These are phyloP conservation scores for Penicillium riverlandense DNA, from an alignment of 495 filamentous ascomycete species.

Conservation along the genomic window DNA sequence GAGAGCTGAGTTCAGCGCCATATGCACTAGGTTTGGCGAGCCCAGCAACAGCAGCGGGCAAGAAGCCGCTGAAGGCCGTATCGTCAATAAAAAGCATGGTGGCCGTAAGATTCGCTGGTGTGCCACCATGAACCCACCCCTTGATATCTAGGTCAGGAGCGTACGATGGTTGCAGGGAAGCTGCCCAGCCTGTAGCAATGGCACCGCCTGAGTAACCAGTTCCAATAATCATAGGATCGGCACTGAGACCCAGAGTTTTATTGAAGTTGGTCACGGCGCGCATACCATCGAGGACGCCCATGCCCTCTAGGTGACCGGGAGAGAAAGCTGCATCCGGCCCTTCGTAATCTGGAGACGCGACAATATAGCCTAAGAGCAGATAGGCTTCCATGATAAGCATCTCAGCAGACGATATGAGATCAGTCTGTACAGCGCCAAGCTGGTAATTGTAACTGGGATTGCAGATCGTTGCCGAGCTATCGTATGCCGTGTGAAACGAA, in stretches of 20 bases:
- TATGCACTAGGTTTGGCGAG: constrained; percentile 22
- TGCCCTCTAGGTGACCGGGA: constrained; percentile 23
- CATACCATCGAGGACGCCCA: constrained; percentile 26
- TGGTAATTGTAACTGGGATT: constrained; percentile 28
- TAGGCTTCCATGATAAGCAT: constrained; percentile 21
- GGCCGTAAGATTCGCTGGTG: constrained; percentile 25
- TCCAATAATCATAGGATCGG: constrained; percentile 21
- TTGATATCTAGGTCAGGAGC: constrained; percentile 46
- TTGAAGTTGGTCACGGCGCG: constrained; percentile 24
- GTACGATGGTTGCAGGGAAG: constrained; percentile 43
- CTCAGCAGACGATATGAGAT: constrained; percentile 22
- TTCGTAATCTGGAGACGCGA: constrained; percentile 28
- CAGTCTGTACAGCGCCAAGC: constrained; percentile 14
- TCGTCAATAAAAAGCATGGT: constrained; percentile 20
- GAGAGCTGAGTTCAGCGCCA: constrained; percentile 17
- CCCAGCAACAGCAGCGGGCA: constrained; percentile 21
- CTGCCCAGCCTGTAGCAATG: constrained; percentile 47
- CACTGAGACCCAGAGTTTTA: constrained; percentile 11
- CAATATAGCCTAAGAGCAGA: constrained; percentile 22
- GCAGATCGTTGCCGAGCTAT: constrained; percentile 22
- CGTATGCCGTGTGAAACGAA: constrained; percentile 28
- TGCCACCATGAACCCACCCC: constrained; percentile 45
- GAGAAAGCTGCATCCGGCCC: constrained; percentile 26
- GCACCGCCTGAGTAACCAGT: constrained; percentile 51
- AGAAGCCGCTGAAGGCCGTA: constrained; percentile 22